These are phyloP conservation scores for Eragrostis nindensis DNA, from an alignment of 176 grass and related monocot species.

Conservation along the genomic window DNA sequence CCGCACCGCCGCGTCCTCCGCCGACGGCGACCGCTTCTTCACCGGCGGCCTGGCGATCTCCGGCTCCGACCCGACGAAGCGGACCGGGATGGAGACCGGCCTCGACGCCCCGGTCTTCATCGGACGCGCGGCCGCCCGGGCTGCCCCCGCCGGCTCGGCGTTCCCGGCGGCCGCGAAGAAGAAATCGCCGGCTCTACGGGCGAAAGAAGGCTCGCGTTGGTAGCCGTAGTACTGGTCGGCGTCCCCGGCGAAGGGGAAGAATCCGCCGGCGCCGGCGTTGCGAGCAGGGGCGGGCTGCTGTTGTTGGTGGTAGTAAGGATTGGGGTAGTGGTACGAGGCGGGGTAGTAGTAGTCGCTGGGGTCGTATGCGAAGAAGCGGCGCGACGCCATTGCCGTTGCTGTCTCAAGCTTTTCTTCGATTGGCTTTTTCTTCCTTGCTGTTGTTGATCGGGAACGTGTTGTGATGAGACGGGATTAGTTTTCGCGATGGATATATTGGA, in stretches of 20 bases:
- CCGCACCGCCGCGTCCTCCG: not conserved
- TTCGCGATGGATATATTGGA: not conserved
- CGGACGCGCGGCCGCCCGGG: not conserved
- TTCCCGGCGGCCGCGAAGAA: not conserved
- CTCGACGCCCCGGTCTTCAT: not conserved
- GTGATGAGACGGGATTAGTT: not conserved
- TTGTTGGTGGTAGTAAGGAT: not conserved
- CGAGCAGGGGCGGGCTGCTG: not conserved
- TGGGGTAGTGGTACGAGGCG: constrained; percentile 11
- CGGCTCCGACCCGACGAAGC: constrained; percentile 6
- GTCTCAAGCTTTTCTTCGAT: not conserved
- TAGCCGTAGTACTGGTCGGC: not conserved
- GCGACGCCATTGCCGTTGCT: constrained; percentile 30
- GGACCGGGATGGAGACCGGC: constrained; percentile 41
- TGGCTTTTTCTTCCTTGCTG: not conserved
- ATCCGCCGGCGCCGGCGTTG: not conserved
- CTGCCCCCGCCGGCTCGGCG: not conserved
- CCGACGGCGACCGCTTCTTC: not conserved
- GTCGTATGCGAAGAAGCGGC: constrained; percentile 32
- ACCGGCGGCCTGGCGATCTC: not conserved
- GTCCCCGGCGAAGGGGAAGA: constrained; percentile 6
- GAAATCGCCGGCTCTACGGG: not conserved
- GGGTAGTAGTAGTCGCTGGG: constrained; percentile 40
- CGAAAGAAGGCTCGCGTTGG: not conserved
- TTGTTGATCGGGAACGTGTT: too few relatives aligned